phyloP scores from a whole-genome alignment of 2,329 filamentous ascomycete genomes.

The Phaeosphaeriaceae sp. region DNA sequence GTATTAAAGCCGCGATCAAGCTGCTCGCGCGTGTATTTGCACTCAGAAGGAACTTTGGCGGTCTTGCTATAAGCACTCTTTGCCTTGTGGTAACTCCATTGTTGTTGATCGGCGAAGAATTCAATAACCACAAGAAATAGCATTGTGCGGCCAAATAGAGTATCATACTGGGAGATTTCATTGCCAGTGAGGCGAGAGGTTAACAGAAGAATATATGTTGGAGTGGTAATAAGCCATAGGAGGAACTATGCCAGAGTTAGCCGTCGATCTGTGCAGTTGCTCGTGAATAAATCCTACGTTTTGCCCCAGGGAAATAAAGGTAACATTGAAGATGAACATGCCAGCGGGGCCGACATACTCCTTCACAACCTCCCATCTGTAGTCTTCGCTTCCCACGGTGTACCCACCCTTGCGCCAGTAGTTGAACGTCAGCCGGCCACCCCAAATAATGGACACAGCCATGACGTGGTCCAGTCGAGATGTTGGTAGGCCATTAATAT shows the following conservation, averaged over 20 bases:
- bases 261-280: neutral
- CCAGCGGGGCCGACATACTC: slow-evolving; percentile 65
- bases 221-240: slow-evolving; percentile 77
- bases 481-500: slow-evolving; percentile 73
- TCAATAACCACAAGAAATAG: slow-evolving; percentile 68
- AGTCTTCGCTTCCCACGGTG: slow-evolving; percentile 86
- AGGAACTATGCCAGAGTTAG: slow-evolving; percentile 61
- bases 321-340: slow-evolving; percentile 85
- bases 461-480: slow-evolving; percentile 75
- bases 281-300: slow-evolving; percentile 47
- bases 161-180: slow-evolving; percentile 60
- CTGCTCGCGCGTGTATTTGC: slow-evolving; percentile 70
- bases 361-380: slow-evolving; percentile 84
- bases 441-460: slow-evolving; percentile 77
- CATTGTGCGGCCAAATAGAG: slow-evolving; percentile 61
- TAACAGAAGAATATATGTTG: slow-evolving; percentile 83
- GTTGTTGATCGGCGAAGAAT: slow-evolving; percentile 86
- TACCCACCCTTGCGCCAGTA: slow-evolving; percentile 98
- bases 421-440: slow-evolving; percentile 91
- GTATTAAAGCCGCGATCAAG: slow-evolving; percentile 90
- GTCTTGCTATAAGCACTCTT: slow-evolving; percentile 77
- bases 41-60: slow-evolving; percentile 70
- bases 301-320: slow-evolving; percentile 88
- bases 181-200: slow-evolving; percentile 66
- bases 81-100: slow-evolving; percentile 87